Percentiles rank a stretch among this genome's conserved stretches.
Evolutionary conservation across 345 rosid genomes (phyloP).

Genomic region (Lepidium africanum): DNA sequence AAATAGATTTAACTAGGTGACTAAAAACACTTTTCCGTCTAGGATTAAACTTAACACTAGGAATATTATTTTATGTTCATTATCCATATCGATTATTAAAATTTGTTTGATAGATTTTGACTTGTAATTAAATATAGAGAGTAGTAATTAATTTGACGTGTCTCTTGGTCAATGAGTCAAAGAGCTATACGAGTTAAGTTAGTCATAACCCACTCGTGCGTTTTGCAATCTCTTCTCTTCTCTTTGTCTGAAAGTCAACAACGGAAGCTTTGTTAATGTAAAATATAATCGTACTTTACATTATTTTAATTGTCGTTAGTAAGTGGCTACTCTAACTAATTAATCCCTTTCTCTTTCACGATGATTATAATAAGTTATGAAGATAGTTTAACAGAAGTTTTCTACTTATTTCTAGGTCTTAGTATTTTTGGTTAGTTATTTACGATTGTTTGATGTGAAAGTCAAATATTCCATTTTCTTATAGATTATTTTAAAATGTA

Average conservation of each 20-base stretch:
- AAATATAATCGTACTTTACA: constrained; percentile 7
- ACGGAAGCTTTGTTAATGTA: constrained; percentile 20
- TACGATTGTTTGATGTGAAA: background rate
- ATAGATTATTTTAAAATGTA: background rate
- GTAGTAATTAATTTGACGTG: background rate
- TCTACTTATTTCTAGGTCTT: constrained; percentile 1
- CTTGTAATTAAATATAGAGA: background rate
- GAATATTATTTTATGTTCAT: background rate
- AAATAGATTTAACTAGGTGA: too few species aligned
- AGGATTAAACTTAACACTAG: too few species aligned
- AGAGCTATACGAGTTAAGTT: constrained; percentile 17
- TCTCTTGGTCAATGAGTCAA: constrained; percentile 13
- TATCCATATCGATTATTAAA: background rate
- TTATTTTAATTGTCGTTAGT: constrained; percentile 6
- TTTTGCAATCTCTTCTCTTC: constrained; percentile 8
- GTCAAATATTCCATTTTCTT: constrained; percentile 5
- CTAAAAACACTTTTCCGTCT: too few species aligned
- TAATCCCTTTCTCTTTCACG: background rate
- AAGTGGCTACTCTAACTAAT: background rate
- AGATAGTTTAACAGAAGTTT: constrained; percentile 2
- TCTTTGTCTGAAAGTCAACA: constrained; percentile 20
- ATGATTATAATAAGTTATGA: background rate
- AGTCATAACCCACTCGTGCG: constrained; percentile 29
- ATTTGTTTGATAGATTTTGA: constrained; percentile 13
- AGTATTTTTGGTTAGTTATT: background rate